These are phyloP conservation scores for Microcyclosporella mali DNA, from an alignment of 2,329 filamentous ascomycete species.

Conservation along the genomic window DNA sequence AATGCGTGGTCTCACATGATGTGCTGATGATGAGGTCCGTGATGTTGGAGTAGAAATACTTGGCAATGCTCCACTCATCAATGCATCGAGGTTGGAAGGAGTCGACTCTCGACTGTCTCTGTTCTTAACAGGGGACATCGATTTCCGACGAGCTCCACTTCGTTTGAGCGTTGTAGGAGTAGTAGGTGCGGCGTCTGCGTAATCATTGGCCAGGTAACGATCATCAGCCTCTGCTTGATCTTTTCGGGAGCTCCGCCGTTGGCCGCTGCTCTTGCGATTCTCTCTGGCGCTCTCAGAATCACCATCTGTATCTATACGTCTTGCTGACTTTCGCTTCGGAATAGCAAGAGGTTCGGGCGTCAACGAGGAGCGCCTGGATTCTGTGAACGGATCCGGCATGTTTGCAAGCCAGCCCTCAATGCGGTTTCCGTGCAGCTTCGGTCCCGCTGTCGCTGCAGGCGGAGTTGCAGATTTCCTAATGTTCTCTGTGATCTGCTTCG, in stretches of 20 bases:
- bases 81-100: constrained; percentile 8
- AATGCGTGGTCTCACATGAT: constrained; percentile 9
- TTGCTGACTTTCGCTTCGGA: constrained; percentile 17
- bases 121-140: constrained; percentile 38
- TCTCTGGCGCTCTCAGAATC: constrained; percentile 7
- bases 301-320: constrained; percentile 6
- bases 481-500: constrained; percentile 20
- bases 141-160: constrained; percentile 31
- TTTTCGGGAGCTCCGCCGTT: constrained; percentile 16
- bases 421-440: constrained; percentile 45
- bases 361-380: constrained; percentile 31
- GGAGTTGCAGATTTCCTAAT: constrained; percentile 14
- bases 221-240: constrained; percentile 13
- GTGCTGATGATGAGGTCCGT: constrained; percentile 9
- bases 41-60: constrained; percentile 6
- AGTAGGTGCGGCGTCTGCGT: constrained; percentile 9
- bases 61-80: constrained; percentile 17
- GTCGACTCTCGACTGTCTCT: constrained; percentile 14
- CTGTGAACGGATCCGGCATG: constrained; percentile 33
- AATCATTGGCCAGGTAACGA: constrained; percentile 3
- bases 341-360: constrained; percentile 27
- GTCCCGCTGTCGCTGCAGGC: constrained; percentile 20
- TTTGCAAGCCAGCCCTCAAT: constrained; percentile 57
- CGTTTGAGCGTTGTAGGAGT: constrained; percentile 31
- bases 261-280: constrained; percentile 16